These are phyloP conservation scores for Mortierella alpina DNA, from an alignment of 192 early-diverging fungal species.

Conservation along the genomic window DNA sequence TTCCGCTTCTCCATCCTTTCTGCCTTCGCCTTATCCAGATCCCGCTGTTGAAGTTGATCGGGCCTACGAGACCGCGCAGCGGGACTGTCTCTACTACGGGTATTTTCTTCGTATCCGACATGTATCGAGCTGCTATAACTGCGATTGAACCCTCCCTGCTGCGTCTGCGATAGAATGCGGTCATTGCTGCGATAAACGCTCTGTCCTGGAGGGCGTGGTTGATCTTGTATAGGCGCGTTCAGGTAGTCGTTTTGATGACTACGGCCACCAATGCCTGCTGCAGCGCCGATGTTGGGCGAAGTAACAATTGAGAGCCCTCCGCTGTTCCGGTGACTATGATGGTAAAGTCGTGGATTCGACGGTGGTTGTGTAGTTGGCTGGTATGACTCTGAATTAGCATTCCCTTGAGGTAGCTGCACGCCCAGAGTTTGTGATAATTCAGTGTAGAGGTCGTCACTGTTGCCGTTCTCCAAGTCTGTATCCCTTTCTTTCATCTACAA, in stretches of 20 bases:
- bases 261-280: not conserved
- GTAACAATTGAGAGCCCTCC: conserved; percentile 30
- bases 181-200: not conserved
- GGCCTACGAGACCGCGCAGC: conserved; percentile 26
- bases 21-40: conserved; percentile 35
- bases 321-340: conserved; percentile 9
- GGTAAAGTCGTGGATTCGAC: not conserved
- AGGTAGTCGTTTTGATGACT: not conserved
- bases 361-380: not conserved
- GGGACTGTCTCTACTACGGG: conserved; percentile 5
- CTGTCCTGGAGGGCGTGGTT: conserved; percentile 4
- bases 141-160: not conserved
- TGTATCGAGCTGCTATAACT: conserved; percentile 6
- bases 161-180: not conserved
- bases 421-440: conserved; percentile 44
- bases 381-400: not conserved
- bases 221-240: not conserved
- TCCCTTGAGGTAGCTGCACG: conserved; percentile 26
- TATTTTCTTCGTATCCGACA: not conserved
- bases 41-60: conserved; percentile 36
- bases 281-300: not conserved
- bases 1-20: conserved; percentile 43
- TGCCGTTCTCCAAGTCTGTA: conserved; percentile 40
- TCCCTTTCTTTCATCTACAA: conserved; percentile 29
- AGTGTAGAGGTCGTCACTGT: conserved; percentile 40